Evolutionary conservation across 306 rosid species (phyloP).

Genomic region (Rosa rugosa): DNA sequence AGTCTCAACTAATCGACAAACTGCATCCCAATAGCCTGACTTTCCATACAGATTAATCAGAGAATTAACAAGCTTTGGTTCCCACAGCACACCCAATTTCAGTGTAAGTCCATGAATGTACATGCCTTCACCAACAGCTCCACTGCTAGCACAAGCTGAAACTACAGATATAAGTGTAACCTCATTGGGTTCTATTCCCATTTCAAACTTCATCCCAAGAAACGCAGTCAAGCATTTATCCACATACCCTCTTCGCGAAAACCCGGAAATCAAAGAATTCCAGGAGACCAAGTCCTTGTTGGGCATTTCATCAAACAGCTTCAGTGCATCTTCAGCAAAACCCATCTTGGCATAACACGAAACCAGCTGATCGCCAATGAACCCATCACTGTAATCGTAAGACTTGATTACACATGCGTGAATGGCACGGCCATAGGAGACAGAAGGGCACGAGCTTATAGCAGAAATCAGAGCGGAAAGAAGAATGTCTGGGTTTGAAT

Average conservation of each 20-base stretch:
- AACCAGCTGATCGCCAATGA: conserved; percentile 72
- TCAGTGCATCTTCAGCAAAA: conserved; percentile 44
- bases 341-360: conserved; percentile 51
- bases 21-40: conserved; percentile 42
- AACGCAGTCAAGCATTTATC: conserved; percentile 47
- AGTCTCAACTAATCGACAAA: conserved; percentile 51
- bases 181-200: conserved; percentile 45
- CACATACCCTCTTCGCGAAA: conserved; percentile 44
- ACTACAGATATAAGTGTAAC: conserved; percentile 50
- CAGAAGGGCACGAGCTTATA: conserved; percentile 45
- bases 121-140: conserved; percentile 43
- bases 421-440: conserved; percentile 45
- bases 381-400: conserved; percentile 57
- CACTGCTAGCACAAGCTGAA: conserved; percentile 51
- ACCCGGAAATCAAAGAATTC: conserved; percentile 72
- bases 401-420: conserved; percentile 68
- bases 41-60: conserved; percentile 71
- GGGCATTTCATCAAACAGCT: conserved; percentile 65
- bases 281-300: conserved; percentile 60
- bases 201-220: conserved; percentile 42
- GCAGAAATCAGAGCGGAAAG: conserved; percentile 47
- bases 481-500: conserved; percentile 29
- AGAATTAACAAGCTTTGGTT: conserved; percentile 59
- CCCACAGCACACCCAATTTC: conserved; percentile 53
- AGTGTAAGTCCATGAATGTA: conserved; percentile 57